Conservation (phyloP, 2,329 filamentous ascomycete genomes). For the Hypoxylon sp. region DNA sequence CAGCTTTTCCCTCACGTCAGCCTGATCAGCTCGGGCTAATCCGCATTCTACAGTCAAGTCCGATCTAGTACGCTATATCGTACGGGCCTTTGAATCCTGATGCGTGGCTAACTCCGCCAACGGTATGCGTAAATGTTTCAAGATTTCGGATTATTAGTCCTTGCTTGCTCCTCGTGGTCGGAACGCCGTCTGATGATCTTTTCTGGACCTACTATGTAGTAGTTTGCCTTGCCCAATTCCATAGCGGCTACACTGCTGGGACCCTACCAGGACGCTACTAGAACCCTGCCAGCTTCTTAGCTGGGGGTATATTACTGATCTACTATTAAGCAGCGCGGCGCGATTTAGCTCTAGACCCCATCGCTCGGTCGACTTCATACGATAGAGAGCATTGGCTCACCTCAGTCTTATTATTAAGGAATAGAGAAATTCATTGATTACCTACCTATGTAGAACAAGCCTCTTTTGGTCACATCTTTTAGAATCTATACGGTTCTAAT, state of each 20-base stretch:
- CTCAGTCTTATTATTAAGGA: not conserved
- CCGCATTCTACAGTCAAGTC: slow-evolving; percentile 24
- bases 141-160: not conserved
- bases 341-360: slow-evolving; percentile 3
- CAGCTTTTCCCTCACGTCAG: slow-evolving; percentile 28
- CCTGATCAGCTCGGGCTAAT: slow-evolving; percentile 26
- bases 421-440: not conserved
- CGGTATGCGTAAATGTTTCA: not conserved
- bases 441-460: not conserved
- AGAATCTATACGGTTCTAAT: slow-evolving; percentile 18
- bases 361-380: not conserved
- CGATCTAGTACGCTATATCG: slow-evolving; percentile 23
- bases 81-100: slow-evolving; percentile 30
- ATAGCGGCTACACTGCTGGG: slow-evolving; percentile 1
- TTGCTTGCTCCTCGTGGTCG: not conserved
- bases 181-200: slow-evolving; percentile 1
- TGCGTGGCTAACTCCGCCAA: not conserved
- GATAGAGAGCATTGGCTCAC: not conserved
- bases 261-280: not conserved
- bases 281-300: not conserved
- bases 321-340: not conserved
- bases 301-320: not conserved
- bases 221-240: not conserved
- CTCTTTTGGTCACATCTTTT: not conserved
- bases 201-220: not conserved